Conservation (phyloP, 768 basidiomycete genomes). For the Psilocybe cubensis region DNA sequence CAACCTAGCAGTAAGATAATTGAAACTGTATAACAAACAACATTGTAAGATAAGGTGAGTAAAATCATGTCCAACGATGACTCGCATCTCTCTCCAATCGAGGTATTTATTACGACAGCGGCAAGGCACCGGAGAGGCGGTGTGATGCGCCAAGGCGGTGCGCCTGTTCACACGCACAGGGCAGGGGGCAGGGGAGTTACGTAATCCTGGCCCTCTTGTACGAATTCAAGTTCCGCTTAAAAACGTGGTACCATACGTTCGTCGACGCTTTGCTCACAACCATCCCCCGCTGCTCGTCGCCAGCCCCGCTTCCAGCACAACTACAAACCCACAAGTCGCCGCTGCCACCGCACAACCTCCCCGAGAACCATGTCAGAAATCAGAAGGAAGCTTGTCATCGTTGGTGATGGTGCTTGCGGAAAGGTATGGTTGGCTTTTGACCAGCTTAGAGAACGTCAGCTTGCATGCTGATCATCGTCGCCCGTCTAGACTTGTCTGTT, state of each 20-base stretch:
- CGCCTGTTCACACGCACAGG: slow-evolving; percentile 2
- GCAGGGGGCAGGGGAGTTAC: not conserved
- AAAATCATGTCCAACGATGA: not conserved
- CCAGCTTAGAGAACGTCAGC: not conserved
- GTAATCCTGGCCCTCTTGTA: not conserved
- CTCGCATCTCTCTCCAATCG: not conserved
- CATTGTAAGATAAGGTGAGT: too few relatives aligned
- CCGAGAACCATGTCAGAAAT: slow-evolving; percentile 88
- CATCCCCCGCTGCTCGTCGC: slow-evolving; percentile 1
- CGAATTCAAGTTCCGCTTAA: slow-evolving; percentile 24
- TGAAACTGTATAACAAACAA: too few relatives aligned
- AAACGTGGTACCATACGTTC: slow-evolving; percentile 23
- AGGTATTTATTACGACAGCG: not conserved
- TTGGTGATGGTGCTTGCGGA: too few relatives aligned
- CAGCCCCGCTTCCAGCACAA: not conserved
- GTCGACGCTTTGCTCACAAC: slow-evolving; percentile 14
- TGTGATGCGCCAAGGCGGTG: slow-evolving; percentile 6
- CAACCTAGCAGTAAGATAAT: too few relatives aligned
- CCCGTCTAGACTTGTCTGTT: too few relatives aligned
- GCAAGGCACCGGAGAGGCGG: not conserved
- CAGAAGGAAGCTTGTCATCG: slow-evolving; percentile 97
- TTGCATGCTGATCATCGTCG: slow-evolving; percentile 19
- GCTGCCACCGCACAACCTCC: not conserved
- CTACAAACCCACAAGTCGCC: not conserved
- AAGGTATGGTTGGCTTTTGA: slow-evolving; percentile 51